phyloP scores from a whole-genome alignment of 139 green algal genomes.

The Limnomonas spitsbergensis region DNA sequence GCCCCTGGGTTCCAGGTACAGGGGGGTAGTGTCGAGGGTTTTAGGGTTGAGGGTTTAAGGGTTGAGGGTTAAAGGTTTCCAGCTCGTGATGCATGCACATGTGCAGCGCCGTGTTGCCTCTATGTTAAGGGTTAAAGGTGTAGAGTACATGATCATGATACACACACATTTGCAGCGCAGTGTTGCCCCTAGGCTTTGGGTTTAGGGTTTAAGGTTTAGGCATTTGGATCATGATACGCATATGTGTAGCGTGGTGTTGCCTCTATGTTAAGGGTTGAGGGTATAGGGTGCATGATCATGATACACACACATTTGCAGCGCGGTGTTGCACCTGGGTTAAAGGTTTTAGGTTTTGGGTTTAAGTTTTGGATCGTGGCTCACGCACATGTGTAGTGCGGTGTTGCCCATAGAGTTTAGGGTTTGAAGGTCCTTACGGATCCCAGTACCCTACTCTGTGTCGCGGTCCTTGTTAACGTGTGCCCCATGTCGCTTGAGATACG shows the following conservation, averaged over 20 bases:
- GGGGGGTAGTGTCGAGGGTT: too few species aligned
- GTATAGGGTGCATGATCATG: too few species aligned
- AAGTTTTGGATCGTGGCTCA: too few species aligned
- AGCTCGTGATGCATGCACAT: conserved; percentile 28
- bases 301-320: conserved; percentile 45
- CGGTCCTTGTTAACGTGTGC: conserved; percentile 46
- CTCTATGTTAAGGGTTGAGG: background rate
- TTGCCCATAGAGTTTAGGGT: too few species aligned
- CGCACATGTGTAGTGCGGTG: too few species aligned
- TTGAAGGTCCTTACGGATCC: too few species aligned
- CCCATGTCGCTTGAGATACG: conserved; percentile 56
- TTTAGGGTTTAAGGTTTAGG: too few species aligned
- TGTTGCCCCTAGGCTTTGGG: conserved; percentile 36
- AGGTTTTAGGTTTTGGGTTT: too few species aligned
- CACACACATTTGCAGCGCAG: conserved; percentile 49
- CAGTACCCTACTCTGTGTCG: conserved; percentile 34
- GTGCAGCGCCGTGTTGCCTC: conserved; percentile 32
- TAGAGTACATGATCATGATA: conserved; percentile 50
- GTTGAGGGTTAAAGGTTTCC: background rate
- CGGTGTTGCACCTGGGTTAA: too few species aligned
- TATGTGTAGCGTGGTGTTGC: conserved; percentile 36
- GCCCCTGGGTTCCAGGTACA: conserved; percentile 20
- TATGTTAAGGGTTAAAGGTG: background rate
- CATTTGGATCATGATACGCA: conserved; percentile 19
- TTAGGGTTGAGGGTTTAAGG: too few species aligned